Evolutionary conservation across 768 basidiomycete genomes (phyloP).

Genomic region (Ephemerocybe angulata): DNA sequence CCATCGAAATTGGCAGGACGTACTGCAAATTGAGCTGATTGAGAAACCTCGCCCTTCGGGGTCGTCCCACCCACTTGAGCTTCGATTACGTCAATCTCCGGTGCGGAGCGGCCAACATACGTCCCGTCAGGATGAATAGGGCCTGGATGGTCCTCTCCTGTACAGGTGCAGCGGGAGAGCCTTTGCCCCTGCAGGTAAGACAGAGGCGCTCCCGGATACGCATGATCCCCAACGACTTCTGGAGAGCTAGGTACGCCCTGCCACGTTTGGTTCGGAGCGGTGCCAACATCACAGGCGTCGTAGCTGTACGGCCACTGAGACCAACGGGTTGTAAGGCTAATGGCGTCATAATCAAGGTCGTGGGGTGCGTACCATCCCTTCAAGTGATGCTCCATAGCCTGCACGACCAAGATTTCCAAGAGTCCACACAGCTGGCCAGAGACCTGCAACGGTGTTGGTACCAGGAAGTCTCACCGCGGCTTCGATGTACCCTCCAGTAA

Average conservation of each 20-base stretch:
- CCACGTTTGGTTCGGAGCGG: slow-evolving; percentile 69
- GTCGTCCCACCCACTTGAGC: slow-evolving; percentile 53
- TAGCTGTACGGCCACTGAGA: slow-evolving; percentile 75
- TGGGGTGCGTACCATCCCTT: slow-evolving; percentile 59
- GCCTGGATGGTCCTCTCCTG: slow-evolving; percentile 75
- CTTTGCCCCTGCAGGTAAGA: slow-evolving; percentile 76
- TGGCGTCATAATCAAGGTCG: slow-evolving; percentile 1
- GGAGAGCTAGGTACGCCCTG: slow-evolving; percentile 63
- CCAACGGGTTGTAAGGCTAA: not conserved
- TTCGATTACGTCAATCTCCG: slow-evolving; percentile 87
- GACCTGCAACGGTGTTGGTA: slow-evolving; percentile 53
- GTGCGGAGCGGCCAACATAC: slow-evolving; percentile 74
- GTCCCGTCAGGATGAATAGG: slow-evolving; percentile 66
- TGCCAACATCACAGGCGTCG: slow-evolving; percentile 79
- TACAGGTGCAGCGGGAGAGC: slow-evolving; percentile 79
- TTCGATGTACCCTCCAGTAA: slow-evolving; percentile 74
- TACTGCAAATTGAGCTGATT: slow-evolving; percentile 77
- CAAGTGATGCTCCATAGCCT: slow-evolving; percentile 79
- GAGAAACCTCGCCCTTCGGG: slow-evolving; percentile 65
- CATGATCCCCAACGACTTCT: slow-evolving; percentile 49
- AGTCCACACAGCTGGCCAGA: slow-evolving; percentile 82
- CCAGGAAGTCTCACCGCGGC: slow-evolving; percentile 59
- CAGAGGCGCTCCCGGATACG: slow-evolving; percentile 37
- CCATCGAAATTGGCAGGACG: slow-evolving; percentile 19
- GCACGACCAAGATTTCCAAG: slow-evolving; percentile 66